Percentiles rank a stretch among this genome's conserved stretches.
phyloP scores from a whole-genome alignment of 768 basidiomycete genomes.

The Suillus alpinus region DNA sequence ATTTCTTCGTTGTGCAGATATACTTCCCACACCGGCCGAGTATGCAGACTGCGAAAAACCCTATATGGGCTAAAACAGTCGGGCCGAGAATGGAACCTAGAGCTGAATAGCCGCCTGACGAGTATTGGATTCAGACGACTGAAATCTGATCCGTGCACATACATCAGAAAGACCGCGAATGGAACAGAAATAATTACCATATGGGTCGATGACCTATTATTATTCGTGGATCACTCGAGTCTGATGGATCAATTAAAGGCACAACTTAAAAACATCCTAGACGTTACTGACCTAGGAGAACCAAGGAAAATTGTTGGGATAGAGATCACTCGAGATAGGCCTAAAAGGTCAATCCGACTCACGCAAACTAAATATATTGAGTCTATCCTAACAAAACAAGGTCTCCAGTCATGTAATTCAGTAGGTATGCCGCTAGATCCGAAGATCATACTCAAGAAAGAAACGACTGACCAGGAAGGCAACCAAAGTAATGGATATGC shows the following conservation, averaged over 20 bases:
- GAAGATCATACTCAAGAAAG: not conserved
- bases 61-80: conserved; percentile 33
- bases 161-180: not conserved
- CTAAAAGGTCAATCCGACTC: not conserved
- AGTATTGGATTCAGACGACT: conserved; percentile 16
- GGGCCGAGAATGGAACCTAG: conserved; percentile 27
- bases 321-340: conserved; percentile 11
- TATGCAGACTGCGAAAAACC: conserved; percentile 20
- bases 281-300: conserved; percentile 22
- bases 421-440: conserved; percentile 7
- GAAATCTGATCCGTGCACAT: conserved; percentile 17
- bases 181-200: conserved; percentile 19
- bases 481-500: not conserved
- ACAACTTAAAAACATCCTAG: conserved; percentile 12
- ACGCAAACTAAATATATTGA: conserved; percentile 12
- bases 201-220: conserved; percentile 29
- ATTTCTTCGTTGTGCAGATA: too few relatives aligned
- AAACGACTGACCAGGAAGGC: not conserved
- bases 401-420: not conserved
- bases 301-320: conserved; percentile 25
- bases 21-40: not conserved
- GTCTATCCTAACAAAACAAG: not conserved
- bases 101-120: conserved; percentile 20
- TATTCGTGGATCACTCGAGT: conserved; percentile 8
- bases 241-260: conserved; percentile 8